phyloP scores from a whole-genome alignment of 805 yeast genomes.

The Phaffomyces opuntiae region DNA sequence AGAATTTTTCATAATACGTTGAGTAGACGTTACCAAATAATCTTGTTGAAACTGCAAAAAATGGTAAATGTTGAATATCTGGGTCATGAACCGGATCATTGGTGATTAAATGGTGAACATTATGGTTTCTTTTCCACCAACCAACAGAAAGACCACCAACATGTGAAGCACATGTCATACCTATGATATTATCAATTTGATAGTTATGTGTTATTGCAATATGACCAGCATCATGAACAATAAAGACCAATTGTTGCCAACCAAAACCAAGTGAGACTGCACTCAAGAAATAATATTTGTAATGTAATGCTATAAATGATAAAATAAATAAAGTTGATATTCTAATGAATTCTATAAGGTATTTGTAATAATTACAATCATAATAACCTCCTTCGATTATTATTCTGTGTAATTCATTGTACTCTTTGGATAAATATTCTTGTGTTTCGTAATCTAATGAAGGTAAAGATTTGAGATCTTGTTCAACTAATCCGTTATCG shows the following conservation, averaged over 20 bases:
- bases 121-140: conserved; percentile 94
- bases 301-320: conserved; percentile 42
- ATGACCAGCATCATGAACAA: conserved; percentile 90
- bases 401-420: conserved; percentile 50
- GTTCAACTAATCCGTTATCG: conserved; percentile 47
- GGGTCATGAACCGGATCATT: conserved; percentile 94
- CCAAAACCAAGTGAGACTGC: conserved; percentile 65
- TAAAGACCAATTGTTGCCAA: conserved; percentile 87
- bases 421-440: conserved; percentile 43
- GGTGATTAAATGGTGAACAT: conserved; percentile 88
- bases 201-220: conserved; percentile 76
- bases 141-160: conserved; percentile 86
- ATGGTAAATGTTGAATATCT: conserved; percentile 88
- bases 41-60: conserved; percentile 76
- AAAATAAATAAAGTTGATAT: conserved; percentile 46
- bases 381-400: conserved; percentile 56
- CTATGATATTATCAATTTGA: conserved; percentile 66
- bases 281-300: conserved; percentile 40
- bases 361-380: conserved; percentile 66
- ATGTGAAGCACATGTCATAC: conserved; percentile 67
- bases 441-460: conserved; percentile 65
- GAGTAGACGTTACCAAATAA: conserved; percentile 66
- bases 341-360: conserved; percentile 61
- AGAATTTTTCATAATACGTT: conserved; percentile 64
- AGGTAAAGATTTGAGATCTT: conserved; percentile 56